Conservation (phyloP, 805 yeast genomes). For the Yamadazyma paraphyllophila region DNA sequence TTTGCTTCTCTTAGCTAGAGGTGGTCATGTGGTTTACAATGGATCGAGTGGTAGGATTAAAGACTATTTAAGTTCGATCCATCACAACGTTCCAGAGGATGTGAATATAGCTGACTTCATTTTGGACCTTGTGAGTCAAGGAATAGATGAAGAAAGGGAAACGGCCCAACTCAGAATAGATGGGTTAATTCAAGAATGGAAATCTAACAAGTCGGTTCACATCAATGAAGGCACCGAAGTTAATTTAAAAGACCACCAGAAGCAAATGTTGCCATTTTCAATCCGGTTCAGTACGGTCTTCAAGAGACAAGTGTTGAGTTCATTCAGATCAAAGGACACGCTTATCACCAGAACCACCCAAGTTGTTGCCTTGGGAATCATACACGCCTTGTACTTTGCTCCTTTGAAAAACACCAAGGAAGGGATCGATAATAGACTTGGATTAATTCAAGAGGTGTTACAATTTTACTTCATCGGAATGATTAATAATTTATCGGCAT, state of each 20-base stretch:
- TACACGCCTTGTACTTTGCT: constrained; percentile 64
- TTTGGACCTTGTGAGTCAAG: constrained; percentile 63
- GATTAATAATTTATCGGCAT: constrained; percentile 72
- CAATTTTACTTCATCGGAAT: constrained; percentile 77
- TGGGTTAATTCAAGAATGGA: constrained; percentile 29
- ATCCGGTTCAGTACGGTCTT: constrained; percentile 30
- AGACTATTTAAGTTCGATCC: constrained; percentile 46
- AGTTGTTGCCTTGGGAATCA: constrained; percentile 58
- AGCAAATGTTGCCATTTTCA: constrained; percentile 20
- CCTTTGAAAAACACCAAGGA: constrained; percentile 35
- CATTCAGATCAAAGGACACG: constrained; percentile 48
- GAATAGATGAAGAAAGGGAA: constrained; percentile 24
- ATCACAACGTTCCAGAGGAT: constrained; percentile 50
- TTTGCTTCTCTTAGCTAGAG: constrained; percentile 68
- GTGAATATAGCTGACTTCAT: constrained; percentile 74
- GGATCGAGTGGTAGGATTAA: constrained; percentile 51
- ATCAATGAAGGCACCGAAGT: constrained; percentile 2
- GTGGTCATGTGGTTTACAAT: constrained; percentile 68
- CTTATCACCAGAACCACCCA: constrained; percentile 65
- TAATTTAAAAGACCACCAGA: constrained; percentile 29
- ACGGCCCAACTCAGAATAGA: constrained; percentile 21
- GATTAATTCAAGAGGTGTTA: constrained; percentile 70
- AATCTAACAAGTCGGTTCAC: constrained; percentile 2
- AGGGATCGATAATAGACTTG: constrained; percentile 67
- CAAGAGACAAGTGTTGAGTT: constrained; percentile 32